Evolutionary conservation across 148 eudicot species (phyloP), one percentile per base, ranked within the genome.

Genomic region (Hydrangea macrophylla): DNA sequence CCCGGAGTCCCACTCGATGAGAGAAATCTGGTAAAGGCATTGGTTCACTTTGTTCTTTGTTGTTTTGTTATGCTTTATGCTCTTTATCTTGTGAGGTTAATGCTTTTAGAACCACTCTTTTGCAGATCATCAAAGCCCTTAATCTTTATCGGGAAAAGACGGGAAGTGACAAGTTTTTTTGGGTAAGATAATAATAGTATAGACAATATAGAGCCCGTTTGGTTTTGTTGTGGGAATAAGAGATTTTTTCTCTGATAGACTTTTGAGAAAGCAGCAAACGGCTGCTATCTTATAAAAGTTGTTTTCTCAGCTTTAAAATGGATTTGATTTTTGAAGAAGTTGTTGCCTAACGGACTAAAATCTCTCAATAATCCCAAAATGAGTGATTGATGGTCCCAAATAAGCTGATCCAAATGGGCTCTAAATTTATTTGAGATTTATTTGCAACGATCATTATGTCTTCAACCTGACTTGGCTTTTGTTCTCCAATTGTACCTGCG

Each of bases 1-100:
- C 73, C 92, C 25, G 98, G 97, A 68, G 85, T 94, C 78, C 98
- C 98, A 24, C 85, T 94, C 31, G 97, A 94, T 69, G 96, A 87
- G 26, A 83, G 75, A 61, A 94, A 94, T 79, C 81, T 94, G 98
- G 98, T 94, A 83, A 75, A 80, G 27, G 55, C 37, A 5, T 12
- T 18, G 51, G 60, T 28, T 40, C 33, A 54, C n/a, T n/a, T 53
- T 7, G 33, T 9, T n/a, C 30, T 30, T 61, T 57, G 30, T 68
- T 25, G 67, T 39, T 44, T 27, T 45, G n/a, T 39, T 44, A 18
- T 76, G 56, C 15, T 60, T 65, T 59, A 6, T 72, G 54, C 25
- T 60, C 58, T 57, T 30, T 4, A 13, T 27, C 0, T 40, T 67
- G 0, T 55, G 33, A 55, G 53, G 25, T 70, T 76, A 51, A 67